Conservation (phyloP, 306 rosid species). For the Acacia melanoxylon region DNA sequence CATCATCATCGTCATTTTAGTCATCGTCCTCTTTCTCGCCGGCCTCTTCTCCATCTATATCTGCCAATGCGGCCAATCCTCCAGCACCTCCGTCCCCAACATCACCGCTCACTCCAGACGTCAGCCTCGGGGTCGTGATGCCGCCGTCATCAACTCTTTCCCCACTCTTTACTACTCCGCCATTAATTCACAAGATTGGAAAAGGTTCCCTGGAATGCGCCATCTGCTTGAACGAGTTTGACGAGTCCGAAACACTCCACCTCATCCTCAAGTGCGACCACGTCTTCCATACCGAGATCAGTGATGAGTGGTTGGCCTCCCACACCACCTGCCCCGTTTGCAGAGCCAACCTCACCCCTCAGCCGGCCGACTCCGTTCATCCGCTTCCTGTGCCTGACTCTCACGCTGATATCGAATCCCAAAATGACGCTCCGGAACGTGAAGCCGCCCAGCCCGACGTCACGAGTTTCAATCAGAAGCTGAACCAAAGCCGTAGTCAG, state of each 20-base stretch:
- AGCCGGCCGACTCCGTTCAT: conserved; percentile 40
- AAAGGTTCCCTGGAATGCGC: conserved; percentile 82
- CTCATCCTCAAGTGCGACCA: conserved; percentile 91
- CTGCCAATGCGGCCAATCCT: conserved; percentile 55
- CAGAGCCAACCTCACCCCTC: conserved; percentile 66
- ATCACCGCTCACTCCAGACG: conserved; percentile 34
- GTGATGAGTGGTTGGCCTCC: conserved; percentile 71
- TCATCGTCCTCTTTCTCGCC: conserved; percentile 77
- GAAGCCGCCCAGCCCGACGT: conserved; percentile 17
- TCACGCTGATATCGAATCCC: conserved; percentile 47
- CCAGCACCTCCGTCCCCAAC: neutral
- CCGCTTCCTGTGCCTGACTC: neutral
- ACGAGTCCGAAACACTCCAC: conserved; percentile 82
- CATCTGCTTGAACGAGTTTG: conserved; percentile 79
- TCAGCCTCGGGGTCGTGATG: conserved; percentile 64
- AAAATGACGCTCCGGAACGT: conserved; percentile 32
- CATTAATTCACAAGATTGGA: conserved; percentile 69
- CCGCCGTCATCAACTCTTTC: conserved; percentile 49
- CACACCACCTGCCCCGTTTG: conserved; percentile 96
- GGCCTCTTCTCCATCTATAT: conserved; percentile 80
- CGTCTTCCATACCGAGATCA: conserved; percentile 83
- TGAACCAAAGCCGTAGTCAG: conserved; percentile 62
- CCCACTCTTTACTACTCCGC: conserved; percentile 68
- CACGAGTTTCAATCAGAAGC: conserved; percentile 20
- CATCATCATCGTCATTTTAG: conserved; percentile 53